A percentile compares a stretch with the other conserved stretches of the same genome.
Evolutionary conservation across 2,329 filamentous ascomycete genomes (phyloP).

Genomic region (Colletotrichum sp.): DNA sequence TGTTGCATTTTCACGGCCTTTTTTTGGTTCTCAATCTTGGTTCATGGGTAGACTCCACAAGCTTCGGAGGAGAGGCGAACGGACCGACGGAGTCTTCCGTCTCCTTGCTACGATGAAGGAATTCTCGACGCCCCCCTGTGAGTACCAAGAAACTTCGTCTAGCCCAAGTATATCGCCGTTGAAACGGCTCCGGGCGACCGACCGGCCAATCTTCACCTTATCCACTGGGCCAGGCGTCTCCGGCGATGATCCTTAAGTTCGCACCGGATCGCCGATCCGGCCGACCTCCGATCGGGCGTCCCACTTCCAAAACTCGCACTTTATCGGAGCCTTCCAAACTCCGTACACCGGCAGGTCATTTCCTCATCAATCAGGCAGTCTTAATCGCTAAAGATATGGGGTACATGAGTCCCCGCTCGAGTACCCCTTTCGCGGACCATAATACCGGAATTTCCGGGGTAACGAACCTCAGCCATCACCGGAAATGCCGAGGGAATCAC

Average conservation of each 20-base stretch:
- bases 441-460: neutral
- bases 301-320: neutral
- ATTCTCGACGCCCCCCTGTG: neutral
- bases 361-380: neutral
- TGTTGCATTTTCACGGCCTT: neutral
- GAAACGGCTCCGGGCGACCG: neutral
- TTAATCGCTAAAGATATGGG: neutral
- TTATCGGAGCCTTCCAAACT: neutral
- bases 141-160: neutral
- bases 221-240: neutral
- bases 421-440: fast-evolving
- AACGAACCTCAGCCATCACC: neutral
- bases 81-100: neutral
- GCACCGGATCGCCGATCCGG: neutral
- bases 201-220: neutral
- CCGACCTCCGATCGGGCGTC: neutral
- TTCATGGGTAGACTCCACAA: neutral
- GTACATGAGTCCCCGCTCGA: neutral
- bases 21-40: neutral
- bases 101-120: neutral
- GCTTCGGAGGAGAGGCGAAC: neutral
- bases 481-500: neutral
- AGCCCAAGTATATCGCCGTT: neutral
- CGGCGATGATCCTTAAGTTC: neutral
- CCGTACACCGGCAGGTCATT: neutral